Percentiles rank a stretch among this genome's conserved stretches.
These are phyloP conservation scores for Tagetes erecta DNA, from an alignment of 129 eudicot species.

Conservation along the genomic window DNA sequence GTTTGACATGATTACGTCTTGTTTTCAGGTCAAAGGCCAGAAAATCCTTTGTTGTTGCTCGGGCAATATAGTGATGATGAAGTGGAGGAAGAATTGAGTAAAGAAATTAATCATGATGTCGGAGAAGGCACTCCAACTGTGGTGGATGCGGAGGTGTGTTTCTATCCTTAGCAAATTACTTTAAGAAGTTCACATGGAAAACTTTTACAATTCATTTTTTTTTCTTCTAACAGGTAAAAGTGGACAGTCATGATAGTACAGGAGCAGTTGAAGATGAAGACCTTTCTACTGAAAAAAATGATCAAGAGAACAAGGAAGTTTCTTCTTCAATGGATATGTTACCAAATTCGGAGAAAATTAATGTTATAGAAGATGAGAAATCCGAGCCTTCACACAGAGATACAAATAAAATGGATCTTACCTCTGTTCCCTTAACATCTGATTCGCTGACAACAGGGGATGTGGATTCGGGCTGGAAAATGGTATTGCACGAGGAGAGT, in stretches of 20 bases:
- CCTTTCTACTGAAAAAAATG: constrained; percentile 25
- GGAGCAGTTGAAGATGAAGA: constrained; percentile 30
- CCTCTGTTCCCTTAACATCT: constrained; percentile 37
- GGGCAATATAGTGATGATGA: constrained; percentile 98
- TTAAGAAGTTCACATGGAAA: background rate
- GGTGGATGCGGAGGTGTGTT: constrained; percentile 57
- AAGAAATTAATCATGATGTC: constrained; percentile 31
- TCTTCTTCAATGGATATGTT: constrained; percentile 37
- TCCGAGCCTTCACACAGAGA: constrained; percentile 26
- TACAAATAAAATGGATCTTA: constrained; percentile 23
- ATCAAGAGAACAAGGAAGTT: constrained; percentile 32
- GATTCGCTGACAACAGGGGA: constrained; percentile 42
- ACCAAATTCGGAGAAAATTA: constrained; percentile 34
- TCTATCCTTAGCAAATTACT: background rate
- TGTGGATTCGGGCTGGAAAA: constrained; percentile 71
- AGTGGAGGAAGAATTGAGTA: constrained; percentile 60
- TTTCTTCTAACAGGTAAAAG: constrained; percentile 40
- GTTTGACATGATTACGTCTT: constrained; percentile 41
- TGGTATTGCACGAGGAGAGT: constrained; percentile 96
- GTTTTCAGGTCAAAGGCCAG: constrained; percentile 63
- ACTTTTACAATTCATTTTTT: background rate
- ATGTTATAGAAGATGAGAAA: constrained; percentile 25
- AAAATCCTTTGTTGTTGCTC: constrained; percentile 76
- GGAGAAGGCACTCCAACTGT: constrained; percentile 34
- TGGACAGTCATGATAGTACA: constrained; percentile 30